A percentile compares a stretch with the other conserved stretches of the same genome.
Conservation (phyloP, 176 grass and related monocot species). For the Aegilops sharonensis region DNA sequence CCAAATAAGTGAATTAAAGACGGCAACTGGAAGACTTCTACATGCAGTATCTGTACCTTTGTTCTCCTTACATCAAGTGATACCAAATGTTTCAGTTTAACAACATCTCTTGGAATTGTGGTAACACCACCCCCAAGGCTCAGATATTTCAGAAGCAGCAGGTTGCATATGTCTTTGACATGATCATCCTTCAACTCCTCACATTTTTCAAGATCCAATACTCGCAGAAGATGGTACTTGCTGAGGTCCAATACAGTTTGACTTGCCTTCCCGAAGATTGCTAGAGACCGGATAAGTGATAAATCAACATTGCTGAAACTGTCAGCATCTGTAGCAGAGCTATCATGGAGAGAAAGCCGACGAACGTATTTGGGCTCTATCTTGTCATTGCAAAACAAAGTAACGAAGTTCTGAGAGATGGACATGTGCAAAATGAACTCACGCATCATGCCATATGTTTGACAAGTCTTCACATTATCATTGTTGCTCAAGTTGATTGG, state of each 20-base stretch:
- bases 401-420: background rate
- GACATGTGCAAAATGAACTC: constrained; percentile 6
- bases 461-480: constrained; percentile 10
- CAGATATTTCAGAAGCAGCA: background rate
- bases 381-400: background rate
- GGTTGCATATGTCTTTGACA: constrained; percentile 2
- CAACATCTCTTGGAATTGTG: background rate
- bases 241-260: background rate
- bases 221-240: background rate
- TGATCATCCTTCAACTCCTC: background rate
- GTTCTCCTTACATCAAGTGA: background rate
- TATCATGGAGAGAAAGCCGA: background rate
- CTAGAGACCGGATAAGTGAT: constrained; percentile 3
- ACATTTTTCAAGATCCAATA: constrained; percentile 25
- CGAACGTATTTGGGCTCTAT: background rate
- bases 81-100: background rate
- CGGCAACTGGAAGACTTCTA: constrained; percentile 8
- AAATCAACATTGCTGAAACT: background rate
- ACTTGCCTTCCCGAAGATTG: background rate
- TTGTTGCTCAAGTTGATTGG: constrained; percentile 2
- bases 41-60: background rate
- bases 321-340: background rate
- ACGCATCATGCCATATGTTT: background rate
- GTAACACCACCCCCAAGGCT: background rate
- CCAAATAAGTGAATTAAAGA: constrained; percentile 27